These are phyloP conservation scores for Corrigiola litoralis DNA, from an alignment of 179 eudicot species.

Conservation along the genomic window DNA sequence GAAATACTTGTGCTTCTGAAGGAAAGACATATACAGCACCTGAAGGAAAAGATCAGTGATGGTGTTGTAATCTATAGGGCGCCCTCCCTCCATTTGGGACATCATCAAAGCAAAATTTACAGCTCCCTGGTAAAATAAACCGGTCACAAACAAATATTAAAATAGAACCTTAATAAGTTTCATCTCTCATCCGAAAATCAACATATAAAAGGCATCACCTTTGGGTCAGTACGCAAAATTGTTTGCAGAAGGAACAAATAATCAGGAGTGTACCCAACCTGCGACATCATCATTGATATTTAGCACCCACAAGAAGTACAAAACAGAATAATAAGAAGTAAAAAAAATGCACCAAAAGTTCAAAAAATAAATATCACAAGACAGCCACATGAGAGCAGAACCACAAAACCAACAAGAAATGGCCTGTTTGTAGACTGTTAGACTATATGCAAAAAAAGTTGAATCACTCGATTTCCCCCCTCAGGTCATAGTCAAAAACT, in stretches of 20 bases:
- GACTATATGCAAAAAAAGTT: not conserved
- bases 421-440: no score
- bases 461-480: not conserved
- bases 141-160: slow-evolving; percentile 7
- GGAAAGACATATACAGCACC: slow-evolving; percentile 29
- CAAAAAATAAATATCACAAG: not conserved
- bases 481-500: not conserved
- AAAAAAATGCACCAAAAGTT: not conserved
- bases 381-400: not conserved
- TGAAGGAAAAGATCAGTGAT: slow-evolving; percentile 96
- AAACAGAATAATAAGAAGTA: no score
- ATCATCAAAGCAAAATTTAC: slow-evolving; percentile 97
- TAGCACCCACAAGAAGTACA: not conserved
- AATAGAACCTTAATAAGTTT: not conserved
- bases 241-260: slow-evolving; percentile 96
- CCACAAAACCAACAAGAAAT: not conserved
- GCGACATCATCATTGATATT: slow-evolving; percentile 12
- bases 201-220: slow-evolving; percentile 40
- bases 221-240: slow-evolving; percentile 87
- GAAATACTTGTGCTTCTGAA: not conserved
- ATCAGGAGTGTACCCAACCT: slow-evolving; percentile 98
- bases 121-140: slow-evolving; percentile 68
- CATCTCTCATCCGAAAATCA: not conserved
- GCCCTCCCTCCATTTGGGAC: slow-evolving; percentile 99
- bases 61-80: slow-evolving; percentile 95